Conservation (phyloP, 306 rosid species). For the Gastrolobium bilobum region DNA sequence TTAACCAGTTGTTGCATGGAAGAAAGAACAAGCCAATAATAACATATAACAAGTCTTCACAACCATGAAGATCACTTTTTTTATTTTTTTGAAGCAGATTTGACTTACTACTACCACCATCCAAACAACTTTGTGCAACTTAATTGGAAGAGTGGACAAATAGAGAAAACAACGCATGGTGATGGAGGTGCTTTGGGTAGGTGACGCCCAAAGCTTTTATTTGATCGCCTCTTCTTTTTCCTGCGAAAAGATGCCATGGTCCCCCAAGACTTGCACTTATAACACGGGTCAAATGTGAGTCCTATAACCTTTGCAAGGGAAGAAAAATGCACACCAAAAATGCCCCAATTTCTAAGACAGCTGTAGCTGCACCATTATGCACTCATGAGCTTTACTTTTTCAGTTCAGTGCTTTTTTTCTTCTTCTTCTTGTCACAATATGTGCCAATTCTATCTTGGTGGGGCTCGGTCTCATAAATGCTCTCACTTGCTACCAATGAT, state of each 20-base stretch:
- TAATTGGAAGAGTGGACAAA: neutral
- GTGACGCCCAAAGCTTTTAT: neutral
- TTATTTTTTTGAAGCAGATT: neutral
- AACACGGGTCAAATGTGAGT: constrained; percentile 33
- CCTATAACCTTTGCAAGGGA: neutral
- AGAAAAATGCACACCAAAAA: neutral
- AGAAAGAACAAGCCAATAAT: neutral
- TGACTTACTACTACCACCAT: neutral
- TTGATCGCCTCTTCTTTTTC: neutral
- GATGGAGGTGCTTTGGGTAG: neutral
- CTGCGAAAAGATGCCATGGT: neutral
- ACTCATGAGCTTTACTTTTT: neutral
- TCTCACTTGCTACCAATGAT: constrained; percentile 16
- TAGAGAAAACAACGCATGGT: neutral
- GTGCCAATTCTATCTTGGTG: neutral
- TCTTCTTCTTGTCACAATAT: neutral
- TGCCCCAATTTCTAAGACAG: constrained; percentile 27
- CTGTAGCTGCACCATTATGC: neutral
- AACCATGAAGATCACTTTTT: neutral
- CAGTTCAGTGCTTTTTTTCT: neutral
- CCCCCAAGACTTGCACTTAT: constrained; percentile 23
- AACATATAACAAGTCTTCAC: neutral
- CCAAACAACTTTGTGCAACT: constrained; percentile 33
- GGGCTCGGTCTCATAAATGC: neutral
- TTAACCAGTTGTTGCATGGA: too few relatives aligned